Evolutionary conservation across 164 flowering plant genomes (phyloP), one percentile per base, ranked within the genome.

Genomic region (Sedum album): DNA sequence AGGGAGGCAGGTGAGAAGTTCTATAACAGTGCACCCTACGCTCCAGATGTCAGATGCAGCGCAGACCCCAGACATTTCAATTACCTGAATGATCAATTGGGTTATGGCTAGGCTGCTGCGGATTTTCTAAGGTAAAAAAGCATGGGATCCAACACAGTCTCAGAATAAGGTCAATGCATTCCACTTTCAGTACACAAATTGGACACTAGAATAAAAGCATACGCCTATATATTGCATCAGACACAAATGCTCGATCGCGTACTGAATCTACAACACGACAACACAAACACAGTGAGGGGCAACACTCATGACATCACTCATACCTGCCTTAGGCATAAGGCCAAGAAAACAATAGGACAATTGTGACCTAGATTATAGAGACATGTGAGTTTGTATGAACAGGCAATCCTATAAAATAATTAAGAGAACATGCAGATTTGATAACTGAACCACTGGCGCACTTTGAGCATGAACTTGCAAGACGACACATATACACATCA

Each of bases 31-130:
- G 78, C 99, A 95, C 30, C 99, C 99, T 72, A 95, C 98, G 79
- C 99, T 95, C 99, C 99, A 95, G 64, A 95, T 89, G 76, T 95
- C 99, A 60, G 99, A 95, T 69, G 98, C 98, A 71, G 99, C 98
- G 81, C 98, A 92, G 67, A 95, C 99, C 61, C 99, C 99, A 0
- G 98, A 90, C 99, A 95, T 90, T 76, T 95, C 98, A 79, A 95
- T 95, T 66, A 95, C 99, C 99, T 95, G 86, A 28, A 26, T 26
- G 6, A 28, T 15, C 18, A 57, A 53, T 53, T 53, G 28, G 28
- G 60, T 53, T 53, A 53, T 13, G 60, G 17, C 60, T 21, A 9
- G 7, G 10, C 26, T 14, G 17, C 8, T 21, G 60, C 28, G 6
- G 60, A 0, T 53, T 5, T n/a, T 21, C 26, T 28, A 14, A 57